phyloP scores from a whole-genome alignment of 768 basidiomycete genomes.

The Pisolithus tinctorius region DNA sequence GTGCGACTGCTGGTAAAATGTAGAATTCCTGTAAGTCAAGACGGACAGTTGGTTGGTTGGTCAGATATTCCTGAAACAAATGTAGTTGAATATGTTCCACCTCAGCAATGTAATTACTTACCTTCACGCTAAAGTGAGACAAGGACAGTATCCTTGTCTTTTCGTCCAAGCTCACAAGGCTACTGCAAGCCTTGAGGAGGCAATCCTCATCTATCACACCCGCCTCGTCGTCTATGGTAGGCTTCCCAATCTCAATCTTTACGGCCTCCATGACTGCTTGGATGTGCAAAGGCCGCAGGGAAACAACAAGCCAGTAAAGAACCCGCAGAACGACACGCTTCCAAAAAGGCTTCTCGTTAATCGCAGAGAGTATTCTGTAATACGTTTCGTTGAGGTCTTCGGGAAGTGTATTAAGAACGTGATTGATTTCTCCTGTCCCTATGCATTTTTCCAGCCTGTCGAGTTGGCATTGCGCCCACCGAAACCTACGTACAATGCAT shows the following conservation, averaged over 20 bases:
- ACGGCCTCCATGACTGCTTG: constrained; percentile 10
- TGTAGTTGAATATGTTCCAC: background rate
- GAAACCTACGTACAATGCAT: constrained; percentile 9
- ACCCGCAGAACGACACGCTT: constrained; percentile 6
- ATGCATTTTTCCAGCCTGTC: constrained; percentile 9
- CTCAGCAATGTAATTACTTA: background rate
- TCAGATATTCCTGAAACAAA: constrained; percentile 10
- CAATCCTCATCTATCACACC: constrained; percentile 3
- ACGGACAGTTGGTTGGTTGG: background rate
- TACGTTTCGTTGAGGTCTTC: constrained; percentile 17
- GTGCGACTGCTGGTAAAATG: background rate
- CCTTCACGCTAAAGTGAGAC: constrained; percentile 21
- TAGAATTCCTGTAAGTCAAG: constrained; percentile 1
- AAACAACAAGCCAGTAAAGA: constrained; percentile 13
- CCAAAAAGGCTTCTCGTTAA: constrained; percentile 1
- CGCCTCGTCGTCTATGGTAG: constrained; percentile 1
- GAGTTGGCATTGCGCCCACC: constrained; percentile 18
- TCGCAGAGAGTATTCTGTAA: constrained; percentile 11
- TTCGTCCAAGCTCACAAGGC: constrained; percentile 11
- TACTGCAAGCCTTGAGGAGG: constrained; percentile 11
- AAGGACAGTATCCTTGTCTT: constrained; percentile 6
- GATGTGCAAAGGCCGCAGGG: constrained; percentile 10
- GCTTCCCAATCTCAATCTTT: constrained; percentile 4
- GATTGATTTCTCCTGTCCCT: constrained; percentile 4
- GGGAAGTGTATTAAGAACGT: constrained; percentile 11